A percentile compares a stretch with the other conserved stretches of the same genome.
These are phyloP conservation scores for Pleurotus citrinopileatus DNA, from an alignment of 768 basidiomycete genomes.

Conservation along the genomic window DNA sequence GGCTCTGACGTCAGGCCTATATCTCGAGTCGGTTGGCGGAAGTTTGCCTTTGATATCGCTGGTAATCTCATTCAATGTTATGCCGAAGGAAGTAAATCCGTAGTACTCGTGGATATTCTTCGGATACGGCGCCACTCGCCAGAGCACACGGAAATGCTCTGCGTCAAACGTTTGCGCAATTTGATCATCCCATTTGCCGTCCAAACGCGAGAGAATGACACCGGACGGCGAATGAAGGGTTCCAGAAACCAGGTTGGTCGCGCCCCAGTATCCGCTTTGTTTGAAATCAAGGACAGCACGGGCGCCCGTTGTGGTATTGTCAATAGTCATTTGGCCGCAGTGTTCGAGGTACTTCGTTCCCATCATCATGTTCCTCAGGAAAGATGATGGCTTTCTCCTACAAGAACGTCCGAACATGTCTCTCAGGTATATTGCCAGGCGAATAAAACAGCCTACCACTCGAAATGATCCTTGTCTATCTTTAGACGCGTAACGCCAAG, in stretches of 20 bases:
- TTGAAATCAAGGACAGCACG: constrained; percentile 82
- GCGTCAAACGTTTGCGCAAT: constrained; percentile 66
- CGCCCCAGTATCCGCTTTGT: constrained; percentile 80
- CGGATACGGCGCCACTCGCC: constrained; percentile 74
- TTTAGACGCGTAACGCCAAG: constrained; percentile 66
- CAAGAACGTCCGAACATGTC: neutral
- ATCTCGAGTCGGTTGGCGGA: constrained; percentile 80
- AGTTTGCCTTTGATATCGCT: constrained; percentile 59
- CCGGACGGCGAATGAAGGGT: constrained; percentile 52
- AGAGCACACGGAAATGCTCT: constrained; percentile 71
- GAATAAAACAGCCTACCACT: constrained; percentile 50
- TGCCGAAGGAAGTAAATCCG: constrained; percentile 78
- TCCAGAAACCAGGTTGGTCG: constrained; percentile 71
- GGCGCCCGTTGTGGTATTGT: constrained; percentile 51
- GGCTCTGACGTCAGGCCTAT: constrained; percentile 78
- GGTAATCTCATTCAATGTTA: constrained; percentile 80
- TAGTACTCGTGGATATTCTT: constrained; percentile 70
- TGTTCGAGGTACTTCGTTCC: constrained; percentile 91
- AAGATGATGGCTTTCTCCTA: constrained; percentile 86
- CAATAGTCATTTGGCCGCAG: constrained; percentile 73
- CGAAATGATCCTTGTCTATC: constrained; percentile 65
- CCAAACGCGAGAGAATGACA: constrained; percentile 57
- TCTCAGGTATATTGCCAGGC: neutral
- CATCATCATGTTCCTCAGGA: constrained; percentile 86
- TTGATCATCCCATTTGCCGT: constrained; percentile 89